These are phyloP conservation scores for Diddensiella transvaalensis DNA, from an alignment of 805 yeast species.

Conservation along the genomic window DNA sequence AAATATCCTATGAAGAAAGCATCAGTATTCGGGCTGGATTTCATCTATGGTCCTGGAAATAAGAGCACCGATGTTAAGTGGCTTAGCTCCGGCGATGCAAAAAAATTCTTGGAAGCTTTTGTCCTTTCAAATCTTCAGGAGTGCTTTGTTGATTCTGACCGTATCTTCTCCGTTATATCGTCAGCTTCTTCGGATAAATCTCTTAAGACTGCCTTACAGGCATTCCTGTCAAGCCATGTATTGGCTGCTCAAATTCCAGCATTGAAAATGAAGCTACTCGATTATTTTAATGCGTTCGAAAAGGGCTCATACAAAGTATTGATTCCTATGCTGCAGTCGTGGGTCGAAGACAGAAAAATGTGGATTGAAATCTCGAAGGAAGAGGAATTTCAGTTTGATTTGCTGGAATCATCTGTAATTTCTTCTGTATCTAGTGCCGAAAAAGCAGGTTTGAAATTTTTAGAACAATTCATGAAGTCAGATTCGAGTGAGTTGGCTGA, in stretches of 20 bases:
- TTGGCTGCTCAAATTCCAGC: conserved; percentile 46
- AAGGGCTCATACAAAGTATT: conserved; percentile 40
- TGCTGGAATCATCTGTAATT: conserved; percentile 56
- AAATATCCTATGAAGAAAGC: conserved; percentile 24
- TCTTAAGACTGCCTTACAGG: conserved; percentile 13
- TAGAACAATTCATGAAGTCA: conserved; percentile 51
- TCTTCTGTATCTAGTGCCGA: conserved; percentile 62
- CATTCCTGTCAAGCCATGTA: conserved; percentile 63
- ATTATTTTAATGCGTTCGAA: conserved; percentile 42
- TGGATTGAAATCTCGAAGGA: conserved; percentile 45
- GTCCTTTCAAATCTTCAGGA: conserved; percentile 40
- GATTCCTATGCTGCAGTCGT: conserved; percentile 42
- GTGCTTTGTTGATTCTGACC: conserved; percentile 48
- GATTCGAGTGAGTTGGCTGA: conserved; percentile 32
- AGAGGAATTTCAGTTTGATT: conserved; percentile 48
- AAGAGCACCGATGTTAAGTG: conserved; percentile 48
- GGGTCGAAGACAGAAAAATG: conserved; percentile 43
- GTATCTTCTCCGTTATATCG: conserved; percentile 33
- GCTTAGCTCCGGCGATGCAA: conserved; percentile 62
- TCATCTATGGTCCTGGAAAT: conserved; percentile 51
- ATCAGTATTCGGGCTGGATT: conserved; percentile 33
- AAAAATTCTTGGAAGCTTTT: conserved; percentile 37
- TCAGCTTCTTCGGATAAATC: conserved; percentile 9
- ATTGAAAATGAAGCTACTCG: conserved; percentile 51
- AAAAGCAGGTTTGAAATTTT: conserved; percentile 58